Evolutionary conservation across 202 grass and related monocot species (phyloP), one percentile per base, ranked within the genome.

Genomic region (Bolboschoenoplectus hybrid): DNA sequence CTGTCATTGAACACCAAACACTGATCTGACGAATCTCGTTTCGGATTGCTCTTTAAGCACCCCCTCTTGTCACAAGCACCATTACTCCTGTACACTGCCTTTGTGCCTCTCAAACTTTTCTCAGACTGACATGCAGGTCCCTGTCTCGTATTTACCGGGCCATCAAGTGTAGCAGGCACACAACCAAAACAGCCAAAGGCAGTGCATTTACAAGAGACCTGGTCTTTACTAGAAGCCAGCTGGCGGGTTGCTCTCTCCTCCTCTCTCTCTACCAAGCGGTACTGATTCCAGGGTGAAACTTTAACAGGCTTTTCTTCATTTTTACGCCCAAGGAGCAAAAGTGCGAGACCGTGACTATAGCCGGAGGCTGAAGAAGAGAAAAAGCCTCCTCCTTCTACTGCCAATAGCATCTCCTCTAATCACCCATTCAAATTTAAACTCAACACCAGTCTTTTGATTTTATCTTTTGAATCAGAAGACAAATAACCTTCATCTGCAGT

Each of bases 301-400:
- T 94, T 94, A 46, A 89, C 91, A 17, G 90, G 88, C 40, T 93
- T 93, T 58, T 98, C 91, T 80, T 96, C 97, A 73, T 83, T 89
- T 89, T 88, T 94, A 82, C 77, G 66, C 6, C 97, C 91, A 75
- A 98, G 90, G 32, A 98, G 89, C 85, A 98, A 72, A 90, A 98
- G 91, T 16, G 97, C 93, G 16, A 98, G 91, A 36, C 96, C 96
- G 89, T 95, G 91, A 85, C 88, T 94, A 74, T 98, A 98, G 16
- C 96, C 96, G 82, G 93, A 98, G 26, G 96, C 93, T 85, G 96
- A 95, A 26, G 96, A 98, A 68, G 96, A 95, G 86, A 98, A 98
- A 80, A 98, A 98, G 39, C 96, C 96, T 36, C 96, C 96, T 92
- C 96, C 96, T 94, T 98, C 93, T 72, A 98, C 97, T 75, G 97